phyloP scores from a whole-genome alignment of 345 rosid species.

The Pistacia integerrima region DNA sequence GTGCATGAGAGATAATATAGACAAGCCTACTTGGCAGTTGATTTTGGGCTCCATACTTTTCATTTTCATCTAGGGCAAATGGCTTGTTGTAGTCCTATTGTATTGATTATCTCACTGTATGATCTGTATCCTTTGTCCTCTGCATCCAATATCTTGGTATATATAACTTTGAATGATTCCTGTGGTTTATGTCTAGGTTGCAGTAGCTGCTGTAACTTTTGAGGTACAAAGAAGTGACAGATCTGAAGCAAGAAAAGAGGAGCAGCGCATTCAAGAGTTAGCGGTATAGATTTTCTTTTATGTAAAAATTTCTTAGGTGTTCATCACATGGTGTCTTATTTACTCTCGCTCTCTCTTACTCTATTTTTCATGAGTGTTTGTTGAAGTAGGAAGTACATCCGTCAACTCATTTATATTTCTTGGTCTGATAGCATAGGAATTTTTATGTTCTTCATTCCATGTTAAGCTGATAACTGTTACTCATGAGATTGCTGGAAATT shows the following conservation, averaged over 20 bases:
- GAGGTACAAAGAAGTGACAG: conserved; percentile 82
- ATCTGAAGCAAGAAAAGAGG: conserved; percentile 88
- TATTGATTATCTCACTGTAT: not conserved
- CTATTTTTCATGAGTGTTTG: not conserved
- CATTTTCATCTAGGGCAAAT: not conserved
- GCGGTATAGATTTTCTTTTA: conserved; percentile 34
- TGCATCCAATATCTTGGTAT: not conserved
- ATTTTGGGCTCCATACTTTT: not conserved
- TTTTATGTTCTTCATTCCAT: not conserved
- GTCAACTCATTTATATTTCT: not conserved
- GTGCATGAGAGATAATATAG: not conserved
- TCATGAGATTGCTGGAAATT: not conserved
- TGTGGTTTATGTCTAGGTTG: conserved; percentile 49
- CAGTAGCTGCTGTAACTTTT: conserved; percentile 71
- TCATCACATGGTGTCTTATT: too few relatives aligned
- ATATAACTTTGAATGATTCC: not conserved
- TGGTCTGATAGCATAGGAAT: not conserved
- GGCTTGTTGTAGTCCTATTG: conserved; percentile 4
- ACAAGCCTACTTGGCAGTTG: not conserved
- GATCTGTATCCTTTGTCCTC: not conserved
- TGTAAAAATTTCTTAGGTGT: too few relatives aligned
- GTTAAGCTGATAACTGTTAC: not conserved
- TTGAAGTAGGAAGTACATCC: not conserved
- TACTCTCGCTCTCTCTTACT: too few relatives aligned
- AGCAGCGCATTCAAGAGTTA: conserved; percentile 54